Base-by-base conservation (phyloP, 2,329 filamentous ascomycete species). In the Ophiocordyceps polyrhachis-furcata region DNA sequence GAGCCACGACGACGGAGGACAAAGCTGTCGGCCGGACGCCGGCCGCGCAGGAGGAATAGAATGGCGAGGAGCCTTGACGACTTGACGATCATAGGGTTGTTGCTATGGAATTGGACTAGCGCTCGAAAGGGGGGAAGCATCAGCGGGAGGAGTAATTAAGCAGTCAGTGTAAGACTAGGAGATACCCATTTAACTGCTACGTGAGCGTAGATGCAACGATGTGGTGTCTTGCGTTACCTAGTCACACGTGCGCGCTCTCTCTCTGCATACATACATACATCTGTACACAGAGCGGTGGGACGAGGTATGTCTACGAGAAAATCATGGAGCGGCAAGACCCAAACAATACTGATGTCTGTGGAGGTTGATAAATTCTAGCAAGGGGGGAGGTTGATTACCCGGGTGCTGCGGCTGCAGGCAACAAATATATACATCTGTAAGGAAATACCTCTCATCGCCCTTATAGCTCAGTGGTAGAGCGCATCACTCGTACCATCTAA, bases 1-100 rank as follows among this genome's bases (percentile, higher is more conserved):
- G n/a, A 6, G 21, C 4, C 21, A 53, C 23, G 58, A 4, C 38
- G 19, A 11, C 20, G 19, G 38, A 41, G 11, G 19, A 57, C 44
- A 59, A 57, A 50, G 57, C 56, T 45, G 44, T 51, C 5, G 29
- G 23, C 17, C 40, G 43, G 29, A 20, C 17, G 25, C 19, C 41
- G 28, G n/a, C 25, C 15, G 12, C 15, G 12, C 31, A 28, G 19
- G 44, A 41, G 19, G 41, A 41, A 17, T 41, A 23, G 8, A 19
- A 42, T 8, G 31, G 14, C 3, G 21, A 13, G 15, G 31, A 15
- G 23, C n/a, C 4, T 31, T 40, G 17, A 43, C 35, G 45, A 41
- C 35, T 32, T n/a, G 41, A 46, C 20, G 45, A 41, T 21, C n/a
- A n/a, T 40, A 37, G 44, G 41, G 13, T 23, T 41, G 31, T 43